Evolutionary conservation across 2,329 filamentous ascomycete genomes (phyloP).

Genomic region (Hyphodiscus sp.): DNA sequence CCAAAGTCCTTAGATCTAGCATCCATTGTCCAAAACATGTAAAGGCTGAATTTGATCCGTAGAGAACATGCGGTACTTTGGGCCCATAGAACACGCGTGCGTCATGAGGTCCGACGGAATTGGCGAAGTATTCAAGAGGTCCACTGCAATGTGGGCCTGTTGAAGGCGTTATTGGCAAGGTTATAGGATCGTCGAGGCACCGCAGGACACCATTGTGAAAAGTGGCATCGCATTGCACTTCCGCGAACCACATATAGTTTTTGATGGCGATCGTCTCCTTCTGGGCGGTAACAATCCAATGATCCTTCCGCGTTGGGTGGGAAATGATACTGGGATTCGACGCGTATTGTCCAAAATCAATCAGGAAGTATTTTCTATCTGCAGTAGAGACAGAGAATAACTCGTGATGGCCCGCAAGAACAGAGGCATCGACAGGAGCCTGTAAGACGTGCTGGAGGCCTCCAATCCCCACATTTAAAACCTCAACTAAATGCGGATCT

Average conservation of each 20-base stretch:
- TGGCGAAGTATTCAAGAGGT: background rate
- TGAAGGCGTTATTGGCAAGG: constrained; percentile 42
- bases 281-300: constrained; percentile 48
- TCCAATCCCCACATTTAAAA: background rate
- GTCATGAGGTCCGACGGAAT: constrained; percentile 47
- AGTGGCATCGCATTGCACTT: constrained; percentile 44
- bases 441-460: background rate
- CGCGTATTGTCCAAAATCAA: constrained; percentile 39
- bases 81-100: constrained; percentile 52
- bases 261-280: constrained; percentile 28
- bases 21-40: constrained; percentile 53
- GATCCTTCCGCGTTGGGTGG: constrained; percentile 41
- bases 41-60: constrained; percentile 47
- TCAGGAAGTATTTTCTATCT: constrained; percentile 41
- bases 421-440: background rate
- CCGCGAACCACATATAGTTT: constrained; percentile 32
- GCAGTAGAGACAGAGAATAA: constrained; percentile 37
- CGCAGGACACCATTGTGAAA: constrained; percentile 37
- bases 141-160: constrained; percentile 25
- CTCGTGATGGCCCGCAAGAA: constrained; percentile 17
- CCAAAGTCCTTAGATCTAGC: constrained; percentile 45
- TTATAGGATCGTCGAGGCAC: constrained; percentile 36
- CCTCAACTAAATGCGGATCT: background rate
- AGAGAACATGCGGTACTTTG: constrained; percentile 42
- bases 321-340: constrained; percentile 54